A percentile compares a stretch with the other conserved stretches of the same genome.
Conservation (phyloP, 495 filamentous ascomycete genomes). For the Penicillium pulvis region DNA sequence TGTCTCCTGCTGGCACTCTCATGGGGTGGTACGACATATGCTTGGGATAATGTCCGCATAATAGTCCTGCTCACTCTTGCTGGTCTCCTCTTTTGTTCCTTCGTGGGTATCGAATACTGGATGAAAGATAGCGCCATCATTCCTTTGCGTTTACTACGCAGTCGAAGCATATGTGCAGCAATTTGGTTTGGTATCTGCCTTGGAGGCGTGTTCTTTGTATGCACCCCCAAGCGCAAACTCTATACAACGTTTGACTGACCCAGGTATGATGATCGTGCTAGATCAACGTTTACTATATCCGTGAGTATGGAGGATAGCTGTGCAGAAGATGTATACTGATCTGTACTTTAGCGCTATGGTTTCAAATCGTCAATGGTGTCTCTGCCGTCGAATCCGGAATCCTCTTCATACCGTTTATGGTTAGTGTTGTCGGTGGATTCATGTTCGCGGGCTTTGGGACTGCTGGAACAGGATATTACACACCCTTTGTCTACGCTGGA, state of each 20-base stretch:
- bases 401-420: slow-evolving; percentile 6
- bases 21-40: slow-evolving; percentile 8
- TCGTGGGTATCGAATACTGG: slow-evolving; percentile 2
- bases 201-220: slow-evolving; percentile 10
- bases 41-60: slow-evolving; percentile 8
- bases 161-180: slow-evolving; percentile 1
- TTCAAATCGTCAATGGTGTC: slow-evolving; percentile 10
- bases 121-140: slow-evolving; percentile 9
- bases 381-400: slow-evolving; percentile 9
- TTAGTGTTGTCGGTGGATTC: slow-evolving; percentile 7
- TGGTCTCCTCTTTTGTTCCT: background rate
- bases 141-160: slow-evolving; percentile 10
- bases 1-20: slow-evolving; percentile 11
- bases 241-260: background rate
- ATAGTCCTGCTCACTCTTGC: slow-evolving; percentile 2
- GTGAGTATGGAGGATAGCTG: background rate
- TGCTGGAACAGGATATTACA: slow-evolving; percentile 9
- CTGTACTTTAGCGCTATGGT: slow-evolving; percentile 6
- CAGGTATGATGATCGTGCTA: background rate
- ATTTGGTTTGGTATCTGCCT: slow-evolving; percentile 9
- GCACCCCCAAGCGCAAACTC: background rate
- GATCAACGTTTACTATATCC: slow-evolving; percentile 5
- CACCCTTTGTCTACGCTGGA: slow-evolving; percentile 8
- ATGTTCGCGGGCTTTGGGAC: slow-evolving; percentile 5
- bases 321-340: background rate